phyloP scores from a whole-genome alignment of 371 early-diverging fungal species.

The Zancudomyces culisetae region DNA sequence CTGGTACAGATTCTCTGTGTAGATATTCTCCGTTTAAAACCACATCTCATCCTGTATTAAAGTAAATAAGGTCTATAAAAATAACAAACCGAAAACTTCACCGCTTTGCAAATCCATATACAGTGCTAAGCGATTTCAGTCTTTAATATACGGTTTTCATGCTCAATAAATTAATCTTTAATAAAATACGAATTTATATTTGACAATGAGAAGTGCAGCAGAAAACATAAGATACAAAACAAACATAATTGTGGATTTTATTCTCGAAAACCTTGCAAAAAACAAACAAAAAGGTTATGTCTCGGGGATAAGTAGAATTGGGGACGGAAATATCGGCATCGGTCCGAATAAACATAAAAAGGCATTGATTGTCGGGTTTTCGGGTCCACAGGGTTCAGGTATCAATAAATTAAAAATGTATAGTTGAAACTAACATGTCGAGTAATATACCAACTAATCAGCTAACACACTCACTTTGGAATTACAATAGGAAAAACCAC shows the following conservation, averaged over 20 bases:
- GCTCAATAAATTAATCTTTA: too few species aligned
- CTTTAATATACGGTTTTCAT: too few species aligned
- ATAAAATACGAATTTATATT: too few species aligned
- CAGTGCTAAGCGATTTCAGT: too few species aligned
- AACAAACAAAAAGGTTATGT: not conserved
- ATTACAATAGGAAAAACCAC: slow-evolving; percentile 12
- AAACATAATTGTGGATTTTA: not conserved
- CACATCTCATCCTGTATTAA: too few species aligned
- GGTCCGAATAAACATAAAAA: not conserved
- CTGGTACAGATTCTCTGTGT: too few species aligned
- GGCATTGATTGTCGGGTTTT: slow-evolving; percentile 48
- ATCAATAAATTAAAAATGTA: slow-evolving; percentile 2
- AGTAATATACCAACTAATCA: not conserved
- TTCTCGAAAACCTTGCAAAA: not conserved
- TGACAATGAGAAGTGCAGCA: not conserved
- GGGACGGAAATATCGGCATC: not conserved
- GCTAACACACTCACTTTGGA: not conserved
- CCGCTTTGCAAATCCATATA: too few species aligned
- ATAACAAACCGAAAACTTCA: too few species aligned
- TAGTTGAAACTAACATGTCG: not conserved
- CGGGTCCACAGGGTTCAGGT: slow-evolving; percentile 64
- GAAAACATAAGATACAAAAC: not conserved
- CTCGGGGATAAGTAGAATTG: not conserved
- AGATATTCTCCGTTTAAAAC: too few species aligned
- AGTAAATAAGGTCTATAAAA: too few species aligned